These are phyloP conservation scores for Coemansia reversa DNA, from an alignment of 192 early-diverging fungal genomes.

Conservation along the genomic window DNA sequence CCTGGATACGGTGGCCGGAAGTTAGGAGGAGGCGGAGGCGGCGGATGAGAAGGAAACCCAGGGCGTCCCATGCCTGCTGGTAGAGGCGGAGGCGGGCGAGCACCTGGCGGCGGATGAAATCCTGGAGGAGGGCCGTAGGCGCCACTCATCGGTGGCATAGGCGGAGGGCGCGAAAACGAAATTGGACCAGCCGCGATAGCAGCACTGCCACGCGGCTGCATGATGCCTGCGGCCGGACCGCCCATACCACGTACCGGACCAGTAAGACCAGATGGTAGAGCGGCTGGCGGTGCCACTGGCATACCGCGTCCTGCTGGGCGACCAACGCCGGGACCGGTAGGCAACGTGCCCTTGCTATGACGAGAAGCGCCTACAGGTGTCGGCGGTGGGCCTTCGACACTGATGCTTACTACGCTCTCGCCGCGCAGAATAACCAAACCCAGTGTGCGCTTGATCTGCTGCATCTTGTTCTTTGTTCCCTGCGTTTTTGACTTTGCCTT, in stretches of 20 bases:
- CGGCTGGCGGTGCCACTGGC: conserved; percentile 57
- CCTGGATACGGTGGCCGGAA: conserved; percentile 47
- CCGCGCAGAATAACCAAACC: conserved; percentile 94
- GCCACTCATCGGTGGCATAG: conserved; percentile 56
- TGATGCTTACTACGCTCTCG: conserved; percentile 87
- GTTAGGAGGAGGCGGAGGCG: conserved; percentile 34
- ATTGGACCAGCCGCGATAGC: conserved; percentile 61
- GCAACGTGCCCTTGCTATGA: conserved; percentile 43
- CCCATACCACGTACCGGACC: conserved; percentile 96
- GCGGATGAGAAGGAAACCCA: conserved; percentile 29
- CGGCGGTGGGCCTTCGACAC: conserved; percentile 88
- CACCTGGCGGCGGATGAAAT: conserved; percentile 54
- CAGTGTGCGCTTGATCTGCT: conserved; percentile 87
- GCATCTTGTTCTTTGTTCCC: conserved; percentile 43
- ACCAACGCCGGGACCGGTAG: conserved; percentile 73
- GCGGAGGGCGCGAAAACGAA: conserved; percentile 74
- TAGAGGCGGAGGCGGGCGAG: conserved; percentile 57
- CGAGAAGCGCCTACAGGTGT: conserved; percentile 56
- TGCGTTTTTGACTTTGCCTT: conserved; percentile 62
- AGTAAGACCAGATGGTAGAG: conserved; percentile 62
- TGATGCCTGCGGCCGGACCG: conserved; percentile 86
- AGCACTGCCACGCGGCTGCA: conserved; percentile 76
- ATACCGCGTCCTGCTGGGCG: conserved; percentile 81
- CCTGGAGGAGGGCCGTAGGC: conserved; percentile 58
- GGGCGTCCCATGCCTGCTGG: conserved; percentile 53